Conservation (phyloP, 2,329 filamentous ascomycete species). For the Aureobasidium vineae region DNA sequence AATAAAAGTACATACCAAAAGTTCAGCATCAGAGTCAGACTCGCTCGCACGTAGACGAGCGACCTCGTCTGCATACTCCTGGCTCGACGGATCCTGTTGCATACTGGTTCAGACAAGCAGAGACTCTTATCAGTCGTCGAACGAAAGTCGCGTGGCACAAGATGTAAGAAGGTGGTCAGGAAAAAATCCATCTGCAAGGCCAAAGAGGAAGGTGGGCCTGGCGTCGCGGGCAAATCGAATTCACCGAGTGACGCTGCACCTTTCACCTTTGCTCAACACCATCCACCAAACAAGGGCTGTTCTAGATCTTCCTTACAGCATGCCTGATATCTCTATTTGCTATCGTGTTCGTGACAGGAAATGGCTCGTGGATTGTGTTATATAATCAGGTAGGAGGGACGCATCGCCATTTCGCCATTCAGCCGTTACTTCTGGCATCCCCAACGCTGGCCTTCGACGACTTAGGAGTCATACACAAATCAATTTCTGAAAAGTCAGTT, state of each 20-base stretch:
- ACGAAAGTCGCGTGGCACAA: background rate
- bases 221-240: constrained; percentile 1
- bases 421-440: constrained; percentile 3
- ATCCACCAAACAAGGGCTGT: no score
- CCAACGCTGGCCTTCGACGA: background rate
- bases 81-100: constrained; percentile 16
- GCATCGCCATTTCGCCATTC: background rate
- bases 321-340: background rate
- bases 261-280: background rate
- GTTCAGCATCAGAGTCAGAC: constrained; percentile 17
- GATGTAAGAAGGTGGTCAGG: background rate
- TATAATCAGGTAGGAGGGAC: background rate
- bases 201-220: background rate
- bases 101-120: background rate
- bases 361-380: background rate
- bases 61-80: constrained; percentile 17
- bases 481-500: background rate
- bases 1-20: constrained; percentile 8
- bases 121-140: background rate
- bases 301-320: background rate
- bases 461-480: background rate
- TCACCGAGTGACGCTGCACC: constrained; percentile 9
- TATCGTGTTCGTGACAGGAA: background rate
- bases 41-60: constrained; percentile 19
- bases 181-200: background rate